phyloP scores from a whole-genome alignment of 768 basidiomycete species.

The Hygrophoropsis aurantiaca region DNA sequence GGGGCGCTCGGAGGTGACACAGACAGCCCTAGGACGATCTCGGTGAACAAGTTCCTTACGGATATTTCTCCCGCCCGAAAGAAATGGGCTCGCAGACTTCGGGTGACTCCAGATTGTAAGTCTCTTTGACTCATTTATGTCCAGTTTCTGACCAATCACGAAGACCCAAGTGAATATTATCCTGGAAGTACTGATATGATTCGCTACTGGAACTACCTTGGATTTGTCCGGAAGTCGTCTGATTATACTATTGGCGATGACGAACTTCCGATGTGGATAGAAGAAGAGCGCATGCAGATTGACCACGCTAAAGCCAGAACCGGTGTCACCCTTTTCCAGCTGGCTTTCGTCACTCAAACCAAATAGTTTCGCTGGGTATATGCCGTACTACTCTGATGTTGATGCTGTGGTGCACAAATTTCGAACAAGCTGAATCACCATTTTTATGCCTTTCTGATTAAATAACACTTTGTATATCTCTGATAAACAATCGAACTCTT shows the following conservation, averaged over 20 bases:
- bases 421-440: too few relatives aligned
- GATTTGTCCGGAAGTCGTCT: conserved; percentile 11
- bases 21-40: background rate
- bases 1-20: background rate
- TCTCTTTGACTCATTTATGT: too few relatives aligned
- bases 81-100: conserved; percentile 5
- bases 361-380: too few relatives aligned
- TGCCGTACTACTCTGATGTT: too few relatives aligned
- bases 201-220: conserved; percentile 14
- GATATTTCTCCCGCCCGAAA: background rate
- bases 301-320: too few relatives aligned
- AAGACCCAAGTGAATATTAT: conserved; percentile 4
- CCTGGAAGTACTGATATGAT: conserved; percentile 20
- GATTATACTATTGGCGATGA: background rate
- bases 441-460: too few relatives aligned
- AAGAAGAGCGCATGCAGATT: conserved; percentile 3
- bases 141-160: too few relatives aligned
- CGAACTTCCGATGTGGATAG: conserved; percentile 2
- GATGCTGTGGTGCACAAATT: too few relatives aligned
- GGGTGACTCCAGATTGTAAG: background rate
- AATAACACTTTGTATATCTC: too few relatives aligned
- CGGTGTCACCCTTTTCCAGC: too few relatives aligned
- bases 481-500: too few relatives aligned
- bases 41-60: conserved; percentile 1
- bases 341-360: too few relatives aligned